A percentile compares a stretch with the other conserved stretches of the same genome.
Evolutionary conservation across 768 basidiomycete genomes (phyloP).

Genomic region (Myochromella boudieri): DNA sequence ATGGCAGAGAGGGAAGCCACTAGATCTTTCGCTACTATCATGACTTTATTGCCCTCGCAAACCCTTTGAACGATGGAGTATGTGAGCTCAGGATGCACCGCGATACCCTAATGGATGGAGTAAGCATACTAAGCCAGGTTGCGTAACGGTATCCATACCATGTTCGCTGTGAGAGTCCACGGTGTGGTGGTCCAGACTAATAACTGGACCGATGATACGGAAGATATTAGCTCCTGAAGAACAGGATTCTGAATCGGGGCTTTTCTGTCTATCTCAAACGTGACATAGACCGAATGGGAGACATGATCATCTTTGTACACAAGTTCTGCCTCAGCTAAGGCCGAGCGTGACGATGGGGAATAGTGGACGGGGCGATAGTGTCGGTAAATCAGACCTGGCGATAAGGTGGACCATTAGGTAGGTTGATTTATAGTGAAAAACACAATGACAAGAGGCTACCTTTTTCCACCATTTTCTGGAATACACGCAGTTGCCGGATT

Average conservation of each 20-base stretch:
- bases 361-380: constrained; percentile 91
- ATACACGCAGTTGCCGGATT: constrained; percentile 82
- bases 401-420: neutral
- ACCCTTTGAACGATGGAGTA: constrained; percentile 54
- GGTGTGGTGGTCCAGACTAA: constrained; percentile 98
- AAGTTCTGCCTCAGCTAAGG: constrained; percentile 93
- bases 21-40: constrained; percentile 56
- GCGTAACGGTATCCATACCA: constrained; percentile 50
- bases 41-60: constrained; percentile 18
- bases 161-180: constrained; percentile 95
- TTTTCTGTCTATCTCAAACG: constrained; percentile 58
- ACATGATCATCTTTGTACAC: constrained; percentile 86
- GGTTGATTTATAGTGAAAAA: neutral
- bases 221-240: constrained; percentile 32
- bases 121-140: neutral
- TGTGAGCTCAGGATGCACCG: constrained; percentile 70
- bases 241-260: constrained; percentile 18
- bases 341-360: constrained; percentile 92
- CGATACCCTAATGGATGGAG: constrained; percentile 71
- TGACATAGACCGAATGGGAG: constrained; percentile 86
- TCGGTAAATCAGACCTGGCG: constrained; percentile 75
- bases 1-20: constrained; percentile 36
- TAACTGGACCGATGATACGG: constrained; percentile 42
- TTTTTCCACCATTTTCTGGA: constrained; percentile 85
- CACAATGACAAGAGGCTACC: constrained; percentile 39